Percentiles rank a stretch among this genome's conserved stretches.
These are phyloP conservation scores for Xylariaceae sp. DNA, from an alignment of 2,329 filamentous ascomycete species.

Conservation along the genomic window DNA sequence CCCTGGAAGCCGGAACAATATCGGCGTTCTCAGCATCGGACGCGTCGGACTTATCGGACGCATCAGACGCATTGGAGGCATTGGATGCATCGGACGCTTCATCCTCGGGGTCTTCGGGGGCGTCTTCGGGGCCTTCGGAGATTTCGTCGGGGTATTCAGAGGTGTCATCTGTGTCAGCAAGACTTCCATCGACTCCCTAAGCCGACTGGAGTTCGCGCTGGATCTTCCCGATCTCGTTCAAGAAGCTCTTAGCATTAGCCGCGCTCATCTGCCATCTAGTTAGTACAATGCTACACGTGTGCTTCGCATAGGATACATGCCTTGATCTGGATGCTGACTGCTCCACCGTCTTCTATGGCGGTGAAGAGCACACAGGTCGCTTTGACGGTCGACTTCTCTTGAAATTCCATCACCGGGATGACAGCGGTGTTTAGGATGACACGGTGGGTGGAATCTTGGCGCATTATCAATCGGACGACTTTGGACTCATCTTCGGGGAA, in stretches of 20 bases:
- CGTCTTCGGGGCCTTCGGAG: background rate
- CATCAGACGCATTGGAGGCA: background rate
- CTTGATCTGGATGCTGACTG: constrained; percentile 64
- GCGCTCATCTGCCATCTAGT: constrained; percentile 51
- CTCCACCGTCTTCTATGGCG: constrained; percentile 60
- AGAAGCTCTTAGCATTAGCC: constrained; percentile 55
- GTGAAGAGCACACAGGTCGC: constrained; percentile 69
- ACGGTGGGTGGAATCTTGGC: constrained; percentile 85
- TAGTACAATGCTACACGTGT: constrained; percentile 8
- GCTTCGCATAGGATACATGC: constrained; percentile 42
- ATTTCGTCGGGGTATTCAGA: background rate
- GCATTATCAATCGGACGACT: constrained; percentile 79
- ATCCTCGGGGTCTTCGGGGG: background rate
- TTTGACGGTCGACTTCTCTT: constrained; percentile 74
- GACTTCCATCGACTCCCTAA: constrained; percentile 28
- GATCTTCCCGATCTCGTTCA: constrained; percentile 52
- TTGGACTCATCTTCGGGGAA: constrained; percentile 53
- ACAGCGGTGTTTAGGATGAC: constrained; percentile 86
- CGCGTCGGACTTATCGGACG: background rate
- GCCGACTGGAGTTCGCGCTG: constrained; percentile 52
- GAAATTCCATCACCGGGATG: constrained; percentile 77
- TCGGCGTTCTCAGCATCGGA: background rate
- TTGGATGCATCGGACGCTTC: background rate
- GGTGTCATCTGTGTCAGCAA: constrained; percentile 5
- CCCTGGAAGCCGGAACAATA: background rate